Percentiles rank a stretch among this genome's conserved stretches.
Conservation (phyloP, 306 rosid genomes). For the Vachellia pachyceras region DNA sequence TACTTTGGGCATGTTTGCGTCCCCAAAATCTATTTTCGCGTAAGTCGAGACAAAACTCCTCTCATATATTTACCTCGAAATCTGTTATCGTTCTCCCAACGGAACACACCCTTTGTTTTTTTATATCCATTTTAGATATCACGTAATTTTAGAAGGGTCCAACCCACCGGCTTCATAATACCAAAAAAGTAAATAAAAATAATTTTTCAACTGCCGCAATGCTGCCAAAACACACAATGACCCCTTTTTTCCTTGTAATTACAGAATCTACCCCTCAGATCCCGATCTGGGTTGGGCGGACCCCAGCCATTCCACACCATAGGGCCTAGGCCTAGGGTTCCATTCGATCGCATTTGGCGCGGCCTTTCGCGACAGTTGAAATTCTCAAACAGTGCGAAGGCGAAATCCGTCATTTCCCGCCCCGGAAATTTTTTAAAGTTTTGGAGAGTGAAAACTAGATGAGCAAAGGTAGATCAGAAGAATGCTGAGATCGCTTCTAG, state of each 20-base stretch:
- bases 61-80: too few relatives aligned
- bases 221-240: too few relatives aligned
- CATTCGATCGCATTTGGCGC: background rate
- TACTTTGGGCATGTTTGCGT: too few relatives aligned
- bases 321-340: background rate
- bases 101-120: too few relatives aligned
- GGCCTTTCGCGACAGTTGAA: conserved; percentile 27
- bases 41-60: too few relatives aligned
- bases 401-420: conserved; percentile 36
- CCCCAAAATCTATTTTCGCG: too few relatives aligned
- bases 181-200: too few relatives aligned
- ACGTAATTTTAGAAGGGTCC: background rate
- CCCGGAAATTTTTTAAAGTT: conserved; percentile 22
- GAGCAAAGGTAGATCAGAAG: background rate
- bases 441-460: background rate
- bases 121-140: background rate
- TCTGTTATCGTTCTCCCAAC: too few relatives aligned
- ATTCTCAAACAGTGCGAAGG: conserved; percentile 6
- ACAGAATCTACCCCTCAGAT: background rate
- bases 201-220: background rate
- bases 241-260: background rate
- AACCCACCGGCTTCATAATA: background rate
- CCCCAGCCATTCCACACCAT: background rate
- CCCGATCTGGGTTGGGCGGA: background rate
- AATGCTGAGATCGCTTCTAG: conserved; percentile 24